Base-by-base conservation (phyloP, 2,329 filamentous ascomycete genomes). In the Penicillium sp. region DNA sequence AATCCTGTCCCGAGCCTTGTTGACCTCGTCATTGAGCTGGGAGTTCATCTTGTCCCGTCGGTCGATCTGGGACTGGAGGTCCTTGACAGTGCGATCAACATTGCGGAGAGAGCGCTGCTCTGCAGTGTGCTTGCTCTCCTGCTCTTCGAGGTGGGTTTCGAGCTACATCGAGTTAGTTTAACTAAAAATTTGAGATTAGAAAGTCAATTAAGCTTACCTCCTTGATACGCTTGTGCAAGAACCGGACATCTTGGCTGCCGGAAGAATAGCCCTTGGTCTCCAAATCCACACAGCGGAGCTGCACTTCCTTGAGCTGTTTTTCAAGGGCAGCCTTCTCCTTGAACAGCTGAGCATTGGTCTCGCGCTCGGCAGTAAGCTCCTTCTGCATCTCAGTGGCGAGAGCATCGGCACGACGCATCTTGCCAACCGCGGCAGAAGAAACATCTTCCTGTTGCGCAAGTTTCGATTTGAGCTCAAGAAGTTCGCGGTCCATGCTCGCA, bases 261-360 rank as follows among this genome's bases (percentile, higher is more conserved):
- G 90, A 96, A 22, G 93, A 95, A 80, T 96, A 98, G 57, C 93
- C 93, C 83, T 98, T 98, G 47, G 95, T 98, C 81, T 99, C 94
- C 9, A 98, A 84, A 75, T 98, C 95, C 56, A 99, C 90, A 59
- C 96, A 87, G 73, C 89, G 89, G 57, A 98, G 86, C 78, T 98
- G 94, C 28, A 94, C 84, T 76, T 99, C 94, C 76, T 93, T 97
- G 55, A 96, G 83, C 58, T 86, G 88, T 83, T 97, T 97, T 81
- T 98, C 95, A 45, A 99, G 82, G 0, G 86, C 86, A 3, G 91
- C 91, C 81, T 97, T 98, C 68, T 97, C 92, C 75, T 93, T 93
- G 76, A 95, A 92, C 59, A 98, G 83, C 68, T 91, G 87, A 5
- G 90, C 88, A 70, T 89, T 93, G 37, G 86, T 86, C 74, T 98